phyloP scores from a whole-genome alignment of 495 filamentous ascomycete species.

The Penicillium daleae region DNA sequence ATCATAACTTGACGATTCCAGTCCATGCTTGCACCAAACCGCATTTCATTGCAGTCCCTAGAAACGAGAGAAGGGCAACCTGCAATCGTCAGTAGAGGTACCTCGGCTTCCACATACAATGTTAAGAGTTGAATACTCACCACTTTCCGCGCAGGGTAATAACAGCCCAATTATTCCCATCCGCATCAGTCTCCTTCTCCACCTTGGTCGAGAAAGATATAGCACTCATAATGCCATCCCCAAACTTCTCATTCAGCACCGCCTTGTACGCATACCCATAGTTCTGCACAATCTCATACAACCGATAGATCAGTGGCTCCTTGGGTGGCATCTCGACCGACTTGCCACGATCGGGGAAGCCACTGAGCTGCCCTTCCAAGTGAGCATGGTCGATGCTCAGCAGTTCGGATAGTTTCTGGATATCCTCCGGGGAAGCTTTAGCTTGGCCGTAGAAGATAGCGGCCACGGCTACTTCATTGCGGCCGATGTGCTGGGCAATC shows the following conservation, averaged over 20 bases:
- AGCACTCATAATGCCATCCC: conserved; percentile 98
- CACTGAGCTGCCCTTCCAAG: conserved; percentile 65
- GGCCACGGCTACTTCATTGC: conserved; percentile 87
- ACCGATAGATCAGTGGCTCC: conserved; percentile 89
- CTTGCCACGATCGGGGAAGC: conserved; percentile 83
- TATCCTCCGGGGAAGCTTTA: conserved; percentile 76
- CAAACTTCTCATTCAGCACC: conserved; percentile 97
- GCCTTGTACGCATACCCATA: conserved; percentile 98
- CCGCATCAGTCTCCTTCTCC: conserved; percentile 90
- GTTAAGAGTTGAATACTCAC: conserved; percentile 47
- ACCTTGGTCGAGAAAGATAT: conserved; percentile 93
- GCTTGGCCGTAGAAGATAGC: conserved; percentile 96
- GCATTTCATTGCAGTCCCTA: conserved; percentile 24
- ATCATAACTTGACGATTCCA: not conserved
- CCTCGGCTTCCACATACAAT: no score
- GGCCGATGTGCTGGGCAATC: conserved; percentile 75
- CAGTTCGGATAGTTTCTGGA: conserved; percentile 67
- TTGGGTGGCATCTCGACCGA: conserved; percentile 89
- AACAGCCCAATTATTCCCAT: conserved; percentile 81
- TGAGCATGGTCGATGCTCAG: conserved; percentile 62
- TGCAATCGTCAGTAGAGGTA: conserved; percentile 27
- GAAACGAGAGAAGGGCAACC: conserved; percentile 68
- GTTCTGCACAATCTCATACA: conserved; percentile 98
- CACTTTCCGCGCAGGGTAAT: conserved; percentile 95
- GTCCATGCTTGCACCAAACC: not conserved